These are phyloP conservation scores for Lagenidium giganteum DNA, from an alignment of 352 stramenopile species.

Conservation along the genomic window DNA sequence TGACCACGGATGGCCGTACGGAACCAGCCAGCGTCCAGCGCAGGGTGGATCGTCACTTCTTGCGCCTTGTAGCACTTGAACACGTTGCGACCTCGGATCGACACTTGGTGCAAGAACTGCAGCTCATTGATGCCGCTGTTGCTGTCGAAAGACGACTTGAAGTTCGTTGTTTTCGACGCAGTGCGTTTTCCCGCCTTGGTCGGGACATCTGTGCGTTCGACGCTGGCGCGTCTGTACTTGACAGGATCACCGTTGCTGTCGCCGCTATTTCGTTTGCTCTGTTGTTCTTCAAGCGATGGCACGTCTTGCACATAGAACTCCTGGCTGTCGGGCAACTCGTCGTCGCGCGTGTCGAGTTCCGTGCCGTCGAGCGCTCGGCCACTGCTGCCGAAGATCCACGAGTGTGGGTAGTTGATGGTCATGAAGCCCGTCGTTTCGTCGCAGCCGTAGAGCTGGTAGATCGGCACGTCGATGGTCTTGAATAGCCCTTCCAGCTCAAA, in stretches of 20 bases:
- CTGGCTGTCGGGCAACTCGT: too few species aligned
- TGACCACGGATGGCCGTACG: conserved; percentile 50
- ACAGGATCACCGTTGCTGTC: background rate
- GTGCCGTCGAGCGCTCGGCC: conserved; percentile 55
- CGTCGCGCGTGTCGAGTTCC: conserved; percentile 47
- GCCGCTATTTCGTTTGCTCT: too few species aligned
- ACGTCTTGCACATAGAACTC: too few species aligned
- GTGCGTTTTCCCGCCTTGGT: too few species aligned
- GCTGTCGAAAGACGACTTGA: background rate
- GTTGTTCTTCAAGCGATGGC: conserved; percentile 57
- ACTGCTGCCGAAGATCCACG: conserved; percentile 68
- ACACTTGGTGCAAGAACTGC: conserved; percentile 66
- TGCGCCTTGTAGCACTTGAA: conserved; percentile 60
- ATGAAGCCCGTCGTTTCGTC: conserved; percentile 66
- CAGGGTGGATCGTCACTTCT: conserved; percentile 15
- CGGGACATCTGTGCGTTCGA: too few species aligned
- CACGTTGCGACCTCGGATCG: conserved; percentile 64
- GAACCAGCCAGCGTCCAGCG: conserved; percentile 40
- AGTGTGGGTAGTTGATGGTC: conserved; percentile 64
- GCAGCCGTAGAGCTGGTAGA: conserved; percentile 74
- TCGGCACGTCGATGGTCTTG: conserved; percentile 77
- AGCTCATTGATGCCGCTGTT: too few species aligned
- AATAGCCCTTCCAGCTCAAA: conserved; percentile 81
- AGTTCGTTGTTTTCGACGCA: background rate
- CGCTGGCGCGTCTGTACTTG: background rate